These are phyloP conservation scores for Pyracantha coccinea DNA, from an alignment of 331 rosid species.

Conservation along the genomic window DNA sequence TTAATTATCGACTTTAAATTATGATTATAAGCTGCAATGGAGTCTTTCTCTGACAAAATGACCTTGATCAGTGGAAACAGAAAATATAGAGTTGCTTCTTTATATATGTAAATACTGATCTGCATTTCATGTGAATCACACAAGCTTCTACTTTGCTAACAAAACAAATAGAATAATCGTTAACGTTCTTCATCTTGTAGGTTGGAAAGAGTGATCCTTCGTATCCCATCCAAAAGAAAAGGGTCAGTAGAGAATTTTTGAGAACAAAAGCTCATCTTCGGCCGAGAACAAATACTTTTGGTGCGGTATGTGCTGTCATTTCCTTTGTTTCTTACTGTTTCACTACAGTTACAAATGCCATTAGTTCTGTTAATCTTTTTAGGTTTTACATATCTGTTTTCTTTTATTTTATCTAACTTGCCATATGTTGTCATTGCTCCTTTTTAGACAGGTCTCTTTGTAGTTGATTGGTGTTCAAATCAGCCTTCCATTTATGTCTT, in stretches of 20 bases:
- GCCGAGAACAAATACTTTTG: slow-evolving; percentile 90
- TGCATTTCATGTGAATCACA: background rate
- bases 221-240: slow-evolving; percentile 91
- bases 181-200: slow-evolving; percentile 20
- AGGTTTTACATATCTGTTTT: background rate
- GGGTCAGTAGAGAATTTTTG: slow-evolving; percentile 84
- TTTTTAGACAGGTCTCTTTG: background rate
- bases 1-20: background rate
- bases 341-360: background rate
- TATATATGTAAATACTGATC: no score
- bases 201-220: slow-evolving; percentile 92
- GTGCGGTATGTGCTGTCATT: slow-evolving; percentile 61
- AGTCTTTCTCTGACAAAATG: background rate
- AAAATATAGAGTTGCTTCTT: background rate
- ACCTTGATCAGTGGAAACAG: background rate
- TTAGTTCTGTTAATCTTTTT: background rate
- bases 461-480: background rate
- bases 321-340: slow-evolving; percentile 3
- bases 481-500: background rate
- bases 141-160: background rate
- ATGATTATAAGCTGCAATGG: background rate
- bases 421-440: background rate
- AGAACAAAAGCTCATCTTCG: slow-evolving; percentile 98
- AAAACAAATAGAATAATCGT: background rate
- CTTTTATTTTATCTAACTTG: background rate